Conservation (phyloP, 768 basidiomycete species). For the Phanerochaete sordida region DNA sequence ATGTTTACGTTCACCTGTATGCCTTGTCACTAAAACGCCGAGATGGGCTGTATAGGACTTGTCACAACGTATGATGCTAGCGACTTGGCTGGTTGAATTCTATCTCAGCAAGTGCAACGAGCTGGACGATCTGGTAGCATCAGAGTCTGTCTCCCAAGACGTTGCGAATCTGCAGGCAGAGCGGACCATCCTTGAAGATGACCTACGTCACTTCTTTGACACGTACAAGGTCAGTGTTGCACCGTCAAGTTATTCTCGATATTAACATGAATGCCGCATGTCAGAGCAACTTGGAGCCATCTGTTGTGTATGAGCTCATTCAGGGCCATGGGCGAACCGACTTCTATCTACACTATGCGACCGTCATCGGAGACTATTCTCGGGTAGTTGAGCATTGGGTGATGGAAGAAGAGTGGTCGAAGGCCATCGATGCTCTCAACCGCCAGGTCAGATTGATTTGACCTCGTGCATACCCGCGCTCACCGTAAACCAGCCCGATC, state of each 20-base stretch:
- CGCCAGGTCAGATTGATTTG: constrained; percentile 59
- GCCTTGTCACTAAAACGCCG: not conserved
- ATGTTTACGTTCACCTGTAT: constrained; percentile 22
- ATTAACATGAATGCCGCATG: too few species aligned
- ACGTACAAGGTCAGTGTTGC: constrained; percentile 97
- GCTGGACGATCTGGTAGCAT: constrained; percentile 89
- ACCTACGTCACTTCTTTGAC: constrained; percentile 87
- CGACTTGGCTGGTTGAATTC: constrained; percentile 97
- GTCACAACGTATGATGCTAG: constrained; percentile 95
- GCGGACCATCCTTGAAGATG: constrained; percentile 82
- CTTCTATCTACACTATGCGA: constrained; percentile 88
- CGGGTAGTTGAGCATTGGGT: constrained; percentile 92
- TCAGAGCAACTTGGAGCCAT: constrained; percentile 81
- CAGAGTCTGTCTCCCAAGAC: constrained; percentile 77
- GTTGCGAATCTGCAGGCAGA: constrained; percentile 83
- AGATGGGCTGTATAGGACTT: constrained; percentile 53
- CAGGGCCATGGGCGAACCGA: constrained; percentile 91
- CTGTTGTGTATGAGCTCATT: constrained; percentile 89
- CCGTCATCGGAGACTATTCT: constrained; percentile 72
- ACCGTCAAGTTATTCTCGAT: too few species aligned
- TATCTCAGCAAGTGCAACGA: constrained; percentile 97
- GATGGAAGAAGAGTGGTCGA: constrained; percentile 86
- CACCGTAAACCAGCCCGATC: constrained; percentile 52
- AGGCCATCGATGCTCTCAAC: constrained; percentile 87
- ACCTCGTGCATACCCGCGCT: not conserved